Percentiles rank a stretch among this genome's conserved stretches.
These are phyloP conservation scores for Speleostelium caveatum DNA, from an alignment of 78 protist species.

Conservation along the genomic window DNA sequence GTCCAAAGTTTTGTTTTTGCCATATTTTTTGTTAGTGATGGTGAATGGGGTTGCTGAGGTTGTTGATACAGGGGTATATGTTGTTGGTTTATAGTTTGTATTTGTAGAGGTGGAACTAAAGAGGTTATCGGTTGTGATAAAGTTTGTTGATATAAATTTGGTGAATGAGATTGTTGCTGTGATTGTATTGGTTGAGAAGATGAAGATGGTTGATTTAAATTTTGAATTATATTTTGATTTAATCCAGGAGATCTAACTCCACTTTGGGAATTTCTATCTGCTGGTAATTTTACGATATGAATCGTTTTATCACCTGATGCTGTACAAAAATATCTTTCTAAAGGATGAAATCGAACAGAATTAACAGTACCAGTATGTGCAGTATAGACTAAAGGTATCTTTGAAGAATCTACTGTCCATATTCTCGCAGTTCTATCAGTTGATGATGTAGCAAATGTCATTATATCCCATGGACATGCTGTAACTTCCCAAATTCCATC, in stretches of 20 bases:
- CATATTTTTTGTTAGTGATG: background rate
- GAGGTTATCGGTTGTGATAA: background rate
- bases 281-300: slow-evolving; percentile 37
- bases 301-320: slow-evolving; percentile 63
- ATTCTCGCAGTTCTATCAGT: slow-evolving; percentile 67
- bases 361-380: slow-evolving; percentile 68
- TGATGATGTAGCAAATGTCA: slow-evolving; percentile 41
- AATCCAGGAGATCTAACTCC: slow-evolving; percentile 3
- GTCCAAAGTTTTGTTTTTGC: slow-evolving; percentile 44
- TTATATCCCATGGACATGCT: slow-evolving; percentile 55
- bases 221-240: background rate
- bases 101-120: too few relatives aligned
- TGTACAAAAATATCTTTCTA: slow-evolving; percentile 42
- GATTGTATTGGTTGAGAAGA: background rate
- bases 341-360: slow-evolving; percentile 42
- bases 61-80: background rate
- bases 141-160: background rate
- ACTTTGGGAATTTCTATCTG: slow-evolving; percentile 12
- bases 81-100: too few relatives aligned
- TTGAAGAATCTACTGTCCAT: slow-evolving; percentile 46
- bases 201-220: background rate
- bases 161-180: background rate
- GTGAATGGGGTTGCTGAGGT: slow-evolving; percentile 9
- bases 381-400: slow-evolving; percentile 38
- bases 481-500: slow-evolving; percentile 71